These are phyloP conservation scores for Coniochaeta ligniaria DNA, from an alignment of 2,329 filamentous ascomycete species.

Conservation along the genomic window DNA sequence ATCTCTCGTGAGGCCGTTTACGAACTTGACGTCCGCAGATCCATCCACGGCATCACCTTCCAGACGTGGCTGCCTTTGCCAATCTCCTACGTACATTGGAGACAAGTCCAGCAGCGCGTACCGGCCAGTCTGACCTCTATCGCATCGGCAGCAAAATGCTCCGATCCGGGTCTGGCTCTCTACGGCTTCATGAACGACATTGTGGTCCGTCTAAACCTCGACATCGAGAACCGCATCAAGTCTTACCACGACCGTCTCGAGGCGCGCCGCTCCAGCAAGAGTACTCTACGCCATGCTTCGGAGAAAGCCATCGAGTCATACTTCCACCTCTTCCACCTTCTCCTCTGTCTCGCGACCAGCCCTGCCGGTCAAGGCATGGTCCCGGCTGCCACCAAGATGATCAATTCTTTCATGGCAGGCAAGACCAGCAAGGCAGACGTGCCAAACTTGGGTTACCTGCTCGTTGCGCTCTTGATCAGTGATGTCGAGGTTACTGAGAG, in stretches of 20 bases:
- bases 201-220: constrained; percentile 37
- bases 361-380: constrained; percentile 19
- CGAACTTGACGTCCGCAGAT: constrained; percentile 25
- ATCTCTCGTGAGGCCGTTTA: constrained; percentile 33
- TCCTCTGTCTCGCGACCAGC: constrained; percentile 36
- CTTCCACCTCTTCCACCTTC: constrained; percentile 43
- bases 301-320: constrained; percentile 47
- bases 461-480: constrained; percentile 38
- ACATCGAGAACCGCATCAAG: constrained; percentile 3
- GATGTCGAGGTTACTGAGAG: constrained; percentile 29
- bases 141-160: constrained; percentile 13
- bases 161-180: constrained; percentile 25
- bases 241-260: neutral
- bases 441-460: constrained; percentile 40
- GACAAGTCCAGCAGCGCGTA: constrained; percentile 21
- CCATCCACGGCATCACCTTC: constrained; percentile 34
- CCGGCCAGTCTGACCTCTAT: constrained; percentile 19
- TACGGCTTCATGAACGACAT: constrained; percentile 41
- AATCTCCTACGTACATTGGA: constrained; percentile 37
- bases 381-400: constrained; percentile 28
- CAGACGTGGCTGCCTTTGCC: constrained; percentile 38
- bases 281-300: constrained; percentile 32
- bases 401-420: constrained; percentile 29
- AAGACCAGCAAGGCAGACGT: constrained; percentile 30
- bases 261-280: neutral